Evolutionary conservation across 352 stramenopile genomes (phyloP).

Genomic region (Globisporangium spiculum): DNA sequence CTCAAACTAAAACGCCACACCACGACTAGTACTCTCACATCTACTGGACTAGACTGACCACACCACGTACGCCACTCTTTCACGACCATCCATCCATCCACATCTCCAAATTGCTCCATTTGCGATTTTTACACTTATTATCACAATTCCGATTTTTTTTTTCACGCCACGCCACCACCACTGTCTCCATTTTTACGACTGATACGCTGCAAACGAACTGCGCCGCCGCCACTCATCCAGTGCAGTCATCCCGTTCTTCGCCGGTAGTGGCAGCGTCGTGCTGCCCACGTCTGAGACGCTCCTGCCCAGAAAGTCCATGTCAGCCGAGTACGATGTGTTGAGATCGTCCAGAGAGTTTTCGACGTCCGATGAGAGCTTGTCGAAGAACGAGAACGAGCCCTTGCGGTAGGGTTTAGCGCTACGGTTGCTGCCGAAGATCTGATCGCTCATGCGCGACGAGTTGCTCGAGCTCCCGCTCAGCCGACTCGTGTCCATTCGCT

Average conservation of each 20-base stretch:
- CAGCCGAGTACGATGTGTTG: slow-evolving; percentile 37
- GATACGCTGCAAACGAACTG: slow-evolving; percentile 17
- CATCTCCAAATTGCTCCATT: not conserved
- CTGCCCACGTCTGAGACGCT: slow-evolving; percentile 7
- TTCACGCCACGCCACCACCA: not conserved
- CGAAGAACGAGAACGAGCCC: slow-evolving; percentile 87
- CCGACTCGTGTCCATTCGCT: slow-evolving; percentile 30
- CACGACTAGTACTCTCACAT: not conserved
- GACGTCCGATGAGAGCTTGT: slow-evolving; percentile 77
- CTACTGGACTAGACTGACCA: not conserved
- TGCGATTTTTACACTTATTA: not conserved
- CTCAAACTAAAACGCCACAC: not conserved
- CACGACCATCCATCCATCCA: not conserved
- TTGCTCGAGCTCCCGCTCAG: slow-evolving; percentile 73
- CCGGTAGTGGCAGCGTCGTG: slow-evolving; percentile 15
- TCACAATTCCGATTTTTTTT: not conserved
- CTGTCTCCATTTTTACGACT: not conserved
- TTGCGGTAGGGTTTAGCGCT: slow-evolving; percentile 51
- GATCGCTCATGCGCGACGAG: slow-evolving; percentile 49
- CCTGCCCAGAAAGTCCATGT: slow-evolving; percentile 17
- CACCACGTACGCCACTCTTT: not conserved
- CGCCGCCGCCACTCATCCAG: slow-evolving; percentile 19
- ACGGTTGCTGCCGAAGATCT: slow-evolving; percentile 38
- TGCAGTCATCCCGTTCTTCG: slow-evolving; percentile 6
- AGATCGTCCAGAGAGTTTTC: slow-evolving; percentile 56